Evolutionary conservation across 768 basidiomycete genomes (phyloP), one percentile per base, ranked within the genome.

Genomic region (Lactarius vividus): DNA sequence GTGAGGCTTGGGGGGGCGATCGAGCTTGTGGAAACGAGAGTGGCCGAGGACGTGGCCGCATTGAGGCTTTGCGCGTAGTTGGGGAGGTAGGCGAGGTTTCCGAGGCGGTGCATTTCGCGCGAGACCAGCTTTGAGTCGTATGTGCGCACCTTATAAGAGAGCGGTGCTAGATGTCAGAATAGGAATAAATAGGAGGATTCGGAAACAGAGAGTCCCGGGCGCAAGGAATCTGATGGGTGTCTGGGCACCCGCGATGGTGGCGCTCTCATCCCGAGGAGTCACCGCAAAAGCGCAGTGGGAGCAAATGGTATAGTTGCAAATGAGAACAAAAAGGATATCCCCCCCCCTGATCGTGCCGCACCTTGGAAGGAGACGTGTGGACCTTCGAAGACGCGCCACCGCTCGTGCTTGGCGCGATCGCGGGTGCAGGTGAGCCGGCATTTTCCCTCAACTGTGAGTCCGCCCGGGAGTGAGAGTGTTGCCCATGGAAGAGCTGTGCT

Each of bases 91-190:
- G 83, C 79, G 39, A 88, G 80, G 31, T 82, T 85, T 33, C 88
- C 91, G 4, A 93, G 83, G 39, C 92, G 84, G 72, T 92, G 90
- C 90, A 94, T 92, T 75, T 94, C 92, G 46, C 89, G 85, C 3
- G 88, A 84, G 69, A 93, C 89, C 56, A 91, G 80, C 74, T 92
- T 91, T 18, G 88, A 81, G 77, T 91, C 89, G 75, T 91, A 92
- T 1, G 89, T 90, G 26, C 90, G 86, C 28, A 84, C 82, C 73
- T 88, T 84, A 54, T 64, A 35, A 20, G 35, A 35, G 33, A 15
- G 42, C 7, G 35, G 42, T 29, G 33, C 20, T 9, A 3, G 39
- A 55, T 16, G 42, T 61, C 59, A 61, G 59, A 61, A 57, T 9
- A n/a, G 35, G 11, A 29, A 37, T 16, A 15, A 35, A 37, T 15